phyloP scores from a whole-genome alignment of 495 filamentous ascomycete species.

The Talaromyces trachyspermus region DNA sequence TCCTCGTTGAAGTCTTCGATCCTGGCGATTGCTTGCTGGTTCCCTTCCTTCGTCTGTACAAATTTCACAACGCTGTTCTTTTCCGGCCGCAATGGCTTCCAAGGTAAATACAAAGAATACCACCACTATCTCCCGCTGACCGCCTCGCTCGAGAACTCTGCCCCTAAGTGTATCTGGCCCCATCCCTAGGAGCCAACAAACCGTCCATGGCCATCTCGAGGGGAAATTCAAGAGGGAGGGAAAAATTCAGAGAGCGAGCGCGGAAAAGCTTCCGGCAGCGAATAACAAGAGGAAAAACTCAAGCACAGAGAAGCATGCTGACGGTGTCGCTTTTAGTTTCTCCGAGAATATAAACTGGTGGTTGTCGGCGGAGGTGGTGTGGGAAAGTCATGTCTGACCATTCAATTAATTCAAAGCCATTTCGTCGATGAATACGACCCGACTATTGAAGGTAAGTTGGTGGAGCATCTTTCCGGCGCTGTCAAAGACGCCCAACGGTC shows the following conservation, averaged over 20 bases:
- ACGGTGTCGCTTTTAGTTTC: conserved; percentile 54
- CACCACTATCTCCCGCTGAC: background rate
- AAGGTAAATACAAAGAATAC: no score
- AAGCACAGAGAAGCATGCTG: background rate
- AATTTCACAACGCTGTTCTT: background rate
- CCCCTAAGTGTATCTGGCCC: no score
- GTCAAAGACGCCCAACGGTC: conserved; percentile 14
- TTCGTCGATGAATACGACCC: conserved; percentile 99
- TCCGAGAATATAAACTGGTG: conserved; percentile 97
- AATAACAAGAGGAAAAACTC: background rate
- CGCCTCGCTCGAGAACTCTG: no score
- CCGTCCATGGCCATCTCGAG: no score
- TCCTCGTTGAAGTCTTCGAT: no score
- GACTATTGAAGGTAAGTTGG: conserved; percentile 85
- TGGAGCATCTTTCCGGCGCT: conserved; percentile 10
- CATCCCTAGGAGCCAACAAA: no score
- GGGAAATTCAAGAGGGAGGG: no score
- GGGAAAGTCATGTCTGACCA: conserved; percentile 98
- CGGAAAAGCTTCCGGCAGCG: no score
- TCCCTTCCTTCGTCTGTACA: background rate
- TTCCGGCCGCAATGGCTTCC: conserved; percentile 6
- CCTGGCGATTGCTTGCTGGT: background rate
- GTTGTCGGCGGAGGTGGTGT: conserved; percentile 97
- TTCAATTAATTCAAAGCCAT: conserved; percentile 97
- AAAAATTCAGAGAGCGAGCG: no score